Percentiles rank a stretch among this genome's conserved stretches.
These are phyloP conservation scores for Dryas drummondii DNA, from an alignment of 306 rosid genomes.

Conservation along the genomic window DNA sequence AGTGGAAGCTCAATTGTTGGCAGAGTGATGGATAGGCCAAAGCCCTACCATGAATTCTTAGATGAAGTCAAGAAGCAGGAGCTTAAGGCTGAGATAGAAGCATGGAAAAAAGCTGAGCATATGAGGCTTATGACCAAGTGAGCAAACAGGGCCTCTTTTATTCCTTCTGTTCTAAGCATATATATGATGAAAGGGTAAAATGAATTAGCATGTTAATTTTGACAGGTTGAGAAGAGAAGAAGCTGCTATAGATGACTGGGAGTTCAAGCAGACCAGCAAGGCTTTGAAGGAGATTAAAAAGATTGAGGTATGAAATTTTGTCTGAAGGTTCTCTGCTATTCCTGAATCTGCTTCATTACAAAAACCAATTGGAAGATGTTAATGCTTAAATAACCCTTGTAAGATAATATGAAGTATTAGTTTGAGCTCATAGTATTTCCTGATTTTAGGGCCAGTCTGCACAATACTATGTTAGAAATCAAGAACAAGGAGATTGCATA, in stretches of 20 bases:
- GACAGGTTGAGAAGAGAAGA: constrained; percentile 56
- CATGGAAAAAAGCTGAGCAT: constrained; percentile 50
- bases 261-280: constrained; percentile 41
- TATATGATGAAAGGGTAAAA: neutral
- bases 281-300: constrained; percentile 58
- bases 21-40: constrained; percentile 23
- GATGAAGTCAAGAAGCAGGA: constrained; percentile 48
- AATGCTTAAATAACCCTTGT: neutral
- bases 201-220: neutral
- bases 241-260: constrained; percentile 62
- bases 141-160: neutral
- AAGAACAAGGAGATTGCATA: too few relatives aligned
- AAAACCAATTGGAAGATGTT: neutral
- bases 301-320: constrained; percentile 43
- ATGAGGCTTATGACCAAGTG: constrained; percentile 49
- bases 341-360: neutral
- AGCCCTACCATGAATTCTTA: constrained; percentile 47
- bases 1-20: constrained; percentile 11
- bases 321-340: neutral
- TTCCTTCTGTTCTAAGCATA: neutral
- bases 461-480: too few relatives aligned
- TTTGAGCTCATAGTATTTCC: neutral
- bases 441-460: neutral
- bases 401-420: neutral
- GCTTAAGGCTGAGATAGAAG: constrained; percentile 43